Evolutionary conservation across 2,329 filamentous ascomycete genomes (phyloP), one percentile per base, ranked within the genome.

Genomic region (Diaporthe australafricana): DNA sequence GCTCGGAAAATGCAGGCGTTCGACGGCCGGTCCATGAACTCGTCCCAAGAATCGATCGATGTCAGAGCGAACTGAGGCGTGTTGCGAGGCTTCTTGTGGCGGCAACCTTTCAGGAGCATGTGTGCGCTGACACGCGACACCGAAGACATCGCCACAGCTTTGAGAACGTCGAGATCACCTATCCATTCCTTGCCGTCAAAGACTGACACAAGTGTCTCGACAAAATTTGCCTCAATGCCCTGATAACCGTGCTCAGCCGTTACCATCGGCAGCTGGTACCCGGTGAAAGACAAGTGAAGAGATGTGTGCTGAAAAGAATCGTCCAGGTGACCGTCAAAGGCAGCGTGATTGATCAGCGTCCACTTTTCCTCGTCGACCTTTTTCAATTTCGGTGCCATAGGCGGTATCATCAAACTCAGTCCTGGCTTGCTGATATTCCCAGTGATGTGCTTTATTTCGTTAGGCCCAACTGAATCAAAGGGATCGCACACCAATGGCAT

Each of bases 131-230:
- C 27, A 22, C 47, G 47, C 16, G 47, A 50, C 2, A 50, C 47
- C 16, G 47, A 50, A 3, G n/a, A 22, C 47, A 50, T 27, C 47
- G n/a, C 47, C 3, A 50, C n/a, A 27, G 47, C n/a, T 27, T 50
- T 50, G 2, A 69, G 1, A 2, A 60, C 47, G 14, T 69, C 66
- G 3, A 69, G 52, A 25, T 69, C 66, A 17, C n/a, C 66, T 14
- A 69, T 27, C 50, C 52, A 57, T 50, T 17, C 5, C 7, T 47
- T 27, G 1, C 40, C 52, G 17, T 69, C 40, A 22, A 47, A 55
- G 3, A 48, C 50, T n/a, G 66, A 57, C 16, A 69, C 27, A 6
- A 69, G 22, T 2, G 66, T 40, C 32, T 69, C 66, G 32, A 69
- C 17, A 5, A 57, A 32, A 14, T 40, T 22, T 3, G 52, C 52